These are phyloP conservation scores for Phellopilus nigrolimitatus DNA, from an alignment of 1,284 basidiomycete species.

Conservation along the genomic window DNA sequence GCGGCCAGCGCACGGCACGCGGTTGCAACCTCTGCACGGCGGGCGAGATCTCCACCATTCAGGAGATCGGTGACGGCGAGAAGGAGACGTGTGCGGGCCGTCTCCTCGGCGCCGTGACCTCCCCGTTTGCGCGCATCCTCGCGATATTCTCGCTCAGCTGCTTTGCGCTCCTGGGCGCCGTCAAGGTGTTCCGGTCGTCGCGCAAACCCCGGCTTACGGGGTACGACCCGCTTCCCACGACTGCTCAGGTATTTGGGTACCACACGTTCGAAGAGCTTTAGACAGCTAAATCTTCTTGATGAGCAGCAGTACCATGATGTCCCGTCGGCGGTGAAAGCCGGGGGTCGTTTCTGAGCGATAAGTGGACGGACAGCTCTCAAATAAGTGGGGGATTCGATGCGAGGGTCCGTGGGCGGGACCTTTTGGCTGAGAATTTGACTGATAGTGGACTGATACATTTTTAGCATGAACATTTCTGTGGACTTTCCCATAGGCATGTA, in stretches of 20 bases:
- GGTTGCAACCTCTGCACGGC: conserved; percentile 18
- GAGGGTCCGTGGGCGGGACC: too few relatives aligned
- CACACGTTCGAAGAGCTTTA: conserved; percentile 1
- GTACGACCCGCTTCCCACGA: conserved; percentile 15
- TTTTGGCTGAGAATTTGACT: too few relatives aligned
- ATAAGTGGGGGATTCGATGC: too few relatives aligned
- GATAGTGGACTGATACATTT: background rate
- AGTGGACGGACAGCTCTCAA: too few relatives aligned
- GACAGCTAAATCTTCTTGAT: conserved; percentile 5
- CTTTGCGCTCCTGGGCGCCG: conserved; percentile 8
- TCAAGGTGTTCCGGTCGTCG: conserved; percentile 9
- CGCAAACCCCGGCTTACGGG: conserved; percentile 2
- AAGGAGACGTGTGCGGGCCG: background rate
- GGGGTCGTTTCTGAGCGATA: conserved; percentile 9
- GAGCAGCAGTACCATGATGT: conserved; percentile 9
- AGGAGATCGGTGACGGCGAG: background rate
- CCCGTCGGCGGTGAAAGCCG: background rate
- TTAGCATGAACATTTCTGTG: background rate
- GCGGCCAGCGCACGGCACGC: conserved; percentile 13
- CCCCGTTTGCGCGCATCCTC: conserved; percentile 3
- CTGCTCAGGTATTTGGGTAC: conserved; percentile 17
- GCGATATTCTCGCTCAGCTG: background rate
- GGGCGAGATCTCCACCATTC: background rate
- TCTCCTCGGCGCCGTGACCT: conserved; percentile 3
- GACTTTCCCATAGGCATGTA: background rate